These are phyloP conservation scores for Haematococcus lacustris DNA, from an alignment of 139 green algal genomes.

Conservation along the genomic window DNA sequence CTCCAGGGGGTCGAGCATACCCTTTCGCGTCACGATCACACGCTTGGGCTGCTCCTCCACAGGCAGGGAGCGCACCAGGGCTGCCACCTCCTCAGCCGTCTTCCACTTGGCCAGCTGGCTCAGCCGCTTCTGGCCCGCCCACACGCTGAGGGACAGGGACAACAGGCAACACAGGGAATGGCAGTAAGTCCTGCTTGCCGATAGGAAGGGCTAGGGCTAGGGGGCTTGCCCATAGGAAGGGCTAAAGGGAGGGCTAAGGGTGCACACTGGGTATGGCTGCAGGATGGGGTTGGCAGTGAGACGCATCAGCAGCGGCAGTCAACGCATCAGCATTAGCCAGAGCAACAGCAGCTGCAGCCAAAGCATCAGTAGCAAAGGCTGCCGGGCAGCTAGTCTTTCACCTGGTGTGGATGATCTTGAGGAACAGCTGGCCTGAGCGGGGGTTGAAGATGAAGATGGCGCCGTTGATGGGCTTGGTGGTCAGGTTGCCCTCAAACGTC, in stretches of 20 bases:
- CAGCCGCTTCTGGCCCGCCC: slow-evolving; percentile 98
- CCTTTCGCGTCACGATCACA: slow-evolving; percentile 98
- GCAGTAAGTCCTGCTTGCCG: too few species aligned
- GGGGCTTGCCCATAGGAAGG: too few species aligned
- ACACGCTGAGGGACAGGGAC: slow-evolving; percentile 63
- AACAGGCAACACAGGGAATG: background rate
- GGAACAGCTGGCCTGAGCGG: slow-evolving; percentile 93
- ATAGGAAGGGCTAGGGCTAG: too few species aligned
- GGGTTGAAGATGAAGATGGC: slow-evolving; percentile 99
- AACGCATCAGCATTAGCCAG: background rate
- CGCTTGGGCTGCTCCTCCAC: slow-evolving; percentile 99
- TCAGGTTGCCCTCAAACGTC: slow-evolving; percentile 98
- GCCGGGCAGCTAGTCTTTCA: slow-evolving; percentile 16
- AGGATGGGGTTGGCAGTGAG: background rate
- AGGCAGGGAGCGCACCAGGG: slow-evolving; percentile 89
- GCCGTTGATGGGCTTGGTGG: slow-evolving; percentile 97
- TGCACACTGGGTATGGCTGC: background rate
- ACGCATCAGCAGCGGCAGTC: background rate
- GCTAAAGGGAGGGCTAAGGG: too few species aligned
- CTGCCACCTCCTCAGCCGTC: slow-evolving; percentile 96
- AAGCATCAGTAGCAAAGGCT: background rate
- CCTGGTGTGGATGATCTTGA: slow-evolving; percentile 98
- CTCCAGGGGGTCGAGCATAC: slow-evolving; percentile 99
- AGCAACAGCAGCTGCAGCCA: background rate
- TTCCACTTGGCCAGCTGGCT: slow-evolving; percentile 99